phyloP scores from a whole-genome alignment of 2,329 filamentous ascomycete species.

The Beauveria brongniartii region DNA sequence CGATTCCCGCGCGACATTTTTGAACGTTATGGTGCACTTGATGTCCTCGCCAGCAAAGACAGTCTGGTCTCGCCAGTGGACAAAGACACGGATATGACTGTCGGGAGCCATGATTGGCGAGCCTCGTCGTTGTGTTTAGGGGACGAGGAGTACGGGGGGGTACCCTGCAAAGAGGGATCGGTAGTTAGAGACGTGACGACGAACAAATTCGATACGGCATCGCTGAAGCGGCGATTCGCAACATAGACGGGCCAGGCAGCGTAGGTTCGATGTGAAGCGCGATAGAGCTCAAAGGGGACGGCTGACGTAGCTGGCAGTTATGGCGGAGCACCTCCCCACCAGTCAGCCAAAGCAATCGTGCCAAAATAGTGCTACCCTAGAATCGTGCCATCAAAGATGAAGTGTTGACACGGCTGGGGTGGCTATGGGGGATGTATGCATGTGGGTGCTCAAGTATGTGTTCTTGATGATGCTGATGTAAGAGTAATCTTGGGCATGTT shows the following conservation, averaged over 20 bases:
- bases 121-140: not conserved
- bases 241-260: not conserved
- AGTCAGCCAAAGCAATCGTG: not conserved
- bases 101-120: slow-evolving; percentile 40
- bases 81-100: slow-evolving; percentile 70
- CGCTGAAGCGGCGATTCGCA: not conserved
- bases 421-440: too few species aligned
- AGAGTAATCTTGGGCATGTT: too few species aligned
- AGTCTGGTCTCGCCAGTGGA: slow-evolving; percentile 87
- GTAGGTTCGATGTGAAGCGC: not conserved
- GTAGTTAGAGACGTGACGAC: not conserved
- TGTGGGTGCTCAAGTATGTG: not conserved
- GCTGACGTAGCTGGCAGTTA: slow-evolving; percentile 3
- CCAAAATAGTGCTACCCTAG: not conserved
- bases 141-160: not conserved
- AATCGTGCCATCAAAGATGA: not conserved
- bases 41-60: slow-evolving; percentile 96
- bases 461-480: too few species aligned
- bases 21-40: slow-evolving; percentile 93
- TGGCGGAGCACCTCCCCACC: slow-evolving; percentile 5
- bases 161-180: not conserved
- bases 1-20: slow-evolving; percentile 59
- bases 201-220: not conserved
- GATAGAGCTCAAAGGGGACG: slow-evolving; percentile 2
- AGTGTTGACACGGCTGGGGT: too few species aligned